Evolutionary conservation across 495 filamentous ascomycete genomes (phyloP).

Genomic region (Talaromyces proteolyticus): DNA sequence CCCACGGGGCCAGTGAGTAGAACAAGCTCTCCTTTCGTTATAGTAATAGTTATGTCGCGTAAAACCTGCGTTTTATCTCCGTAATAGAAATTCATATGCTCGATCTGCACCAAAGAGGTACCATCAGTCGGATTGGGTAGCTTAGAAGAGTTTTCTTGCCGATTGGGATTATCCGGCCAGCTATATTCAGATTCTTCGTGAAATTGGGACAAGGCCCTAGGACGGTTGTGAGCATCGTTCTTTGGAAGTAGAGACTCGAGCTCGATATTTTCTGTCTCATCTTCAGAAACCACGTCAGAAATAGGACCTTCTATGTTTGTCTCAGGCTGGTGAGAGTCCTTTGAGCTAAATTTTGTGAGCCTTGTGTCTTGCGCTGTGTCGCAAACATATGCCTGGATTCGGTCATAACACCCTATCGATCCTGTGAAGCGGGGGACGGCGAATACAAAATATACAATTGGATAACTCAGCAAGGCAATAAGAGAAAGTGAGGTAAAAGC

Average conservation of each 20-base stretch:
- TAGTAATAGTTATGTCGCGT: constrained; percentile 12
- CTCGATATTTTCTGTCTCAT: no score
- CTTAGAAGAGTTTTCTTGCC: no score
- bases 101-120: not conserved
- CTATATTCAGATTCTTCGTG: no score
- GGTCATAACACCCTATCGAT: constrained; percentile 48
- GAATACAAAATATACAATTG: constrained; percentile 49
- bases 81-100: constrained; percentile 13
- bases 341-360: no score
- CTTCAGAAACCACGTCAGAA: not conserved
- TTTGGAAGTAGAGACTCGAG: no score
- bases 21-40: constrained; percentile 27
- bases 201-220: no score
- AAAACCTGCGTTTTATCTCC: constrained; percentile 22
- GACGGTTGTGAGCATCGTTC: no score
- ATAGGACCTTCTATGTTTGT: not conserved
- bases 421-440: constrained; percentile 44
- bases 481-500: constrained; percentile 57
- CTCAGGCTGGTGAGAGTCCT: not conserved
- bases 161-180: no score
- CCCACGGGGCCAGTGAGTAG: constrained; percentile 42
- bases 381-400: constrained; percentile 50
- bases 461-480: constrained; percentile 50
- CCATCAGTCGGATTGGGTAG: no score
- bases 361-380: no score